phyloP scores from a whole-genome alignment of 2,329 filamentous ascomycete species.

The Fusarium buxicola region DNA sequence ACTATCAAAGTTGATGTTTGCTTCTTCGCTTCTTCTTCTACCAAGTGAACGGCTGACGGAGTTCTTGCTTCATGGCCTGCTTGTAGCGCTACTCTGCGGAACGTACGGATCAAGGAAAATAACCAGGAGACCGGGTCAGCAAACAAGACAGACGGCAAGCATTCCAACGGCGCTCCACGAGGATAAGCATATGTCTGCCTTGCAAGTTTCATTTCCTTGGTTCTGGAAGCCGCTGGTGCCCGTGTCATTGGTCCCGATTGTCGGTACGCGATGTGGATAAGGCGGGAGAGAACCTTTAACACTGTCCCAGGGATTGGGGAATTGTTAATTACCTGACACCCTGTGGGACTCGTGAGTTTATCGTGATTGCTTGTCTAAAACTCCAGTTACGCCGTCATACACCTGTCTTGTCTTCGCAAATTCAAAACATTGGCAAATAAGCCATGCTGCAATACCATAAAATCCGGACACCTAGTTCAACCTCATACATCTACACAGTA shows the following conservation, averaged over 20 bases:
- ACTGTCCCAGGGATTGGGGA: background rate
- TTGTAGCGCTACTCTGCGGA: background rate
- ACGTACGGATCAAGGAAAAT: background rate
- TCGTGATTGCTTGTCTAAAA: background rate
- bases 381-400: too few species aligned
- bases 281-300: conserved; percentile 1
- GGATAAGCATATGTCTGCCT: background rate
- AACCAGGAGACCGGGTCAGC: background rate
- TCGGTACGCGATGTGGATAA: conserved; percentile 2
- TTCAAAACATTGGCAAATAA: too few species aligned
- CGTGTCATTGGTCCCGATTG: background rate
- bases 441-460: background rate
- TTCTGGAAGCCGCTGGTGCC: background rate
- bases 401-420: too few species aligned
- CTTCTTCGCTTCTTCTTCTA: background rate
- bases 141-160: background rate
- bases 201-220: background rate
- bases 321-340: background rate
- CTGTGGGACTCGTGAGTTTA: background rate
- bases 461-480: background rate
- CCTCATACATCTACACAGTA: too few species aligned
- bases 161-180: background rate
- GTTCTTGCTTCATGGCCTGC: background rate
- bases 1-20: background rate
- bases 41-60: too few species aligned